Conservation (phyloP, 768 basidiomycete species). For the Vishniacozyma victoriae region DNA sequence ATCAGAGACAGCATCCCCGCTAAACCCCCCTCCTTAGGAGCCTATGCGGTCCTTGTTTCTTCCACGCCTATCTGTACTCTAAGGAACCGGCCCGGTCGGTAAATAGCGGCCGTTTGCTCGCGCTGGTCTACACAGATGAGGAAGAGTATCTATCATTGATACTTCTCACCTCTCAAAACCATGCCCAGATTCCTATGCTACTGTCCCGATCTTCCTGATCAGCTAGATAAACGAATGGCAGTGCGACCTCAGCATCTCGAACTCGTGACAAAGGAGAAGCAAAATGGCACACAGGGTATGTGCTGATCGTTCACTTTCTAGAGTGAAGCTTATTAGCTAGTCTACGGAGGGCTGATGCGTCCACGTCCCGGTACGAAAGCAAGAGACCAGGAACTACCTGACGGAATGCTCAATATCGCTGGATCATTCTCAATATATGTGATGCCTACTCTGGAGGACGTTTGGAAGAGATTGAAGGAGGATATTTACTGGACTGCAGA, state of each 20-base stretch:
- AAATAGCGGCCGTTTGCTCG: too few species aligned
- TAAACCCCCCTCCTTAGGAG: too few species aligned
- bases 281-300: too few species aligned
- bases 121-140: not conserved
- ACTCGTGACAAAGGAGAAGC: slow-evolving; percentile 24
- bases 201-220: slow-evolving; percentile 39
- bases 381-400: slow-evolving; percentile 7
- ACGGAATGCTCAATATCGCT: slow-evolving; percentile 19
- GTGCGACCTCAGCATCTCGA: slow-evolving; percentile 36
- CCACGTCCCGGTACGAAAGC: slow-evolving; percentile 5
- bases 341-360: slow-evolving; percentile 10
- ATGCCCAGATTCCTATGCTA: slow-evolving; percentile 43
- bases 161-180: slow-evolving; percentile 1
- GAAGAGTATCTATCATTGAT: not conserved
- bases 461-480: slow-evolving; percentile 27
- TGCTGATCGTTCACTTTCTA: not conserved
- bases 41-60: too few species aligned
- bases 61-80: too few species aligned
- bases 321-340: not conserved
- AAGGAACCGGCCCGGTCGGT: too few species aligned
- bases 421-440: slow-evolving; percentile 33
- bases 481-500: slow-evolving; percentile 42
- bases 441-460: slow-evolving; percentile 28
- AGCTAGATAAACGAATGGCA: slow-evolving; percentile 26
- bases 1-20: too few species aligned